Base-by-base conservation (phyloP, 1,284 basidiomycete species). In the Boletus semigastroideus region DNA sequence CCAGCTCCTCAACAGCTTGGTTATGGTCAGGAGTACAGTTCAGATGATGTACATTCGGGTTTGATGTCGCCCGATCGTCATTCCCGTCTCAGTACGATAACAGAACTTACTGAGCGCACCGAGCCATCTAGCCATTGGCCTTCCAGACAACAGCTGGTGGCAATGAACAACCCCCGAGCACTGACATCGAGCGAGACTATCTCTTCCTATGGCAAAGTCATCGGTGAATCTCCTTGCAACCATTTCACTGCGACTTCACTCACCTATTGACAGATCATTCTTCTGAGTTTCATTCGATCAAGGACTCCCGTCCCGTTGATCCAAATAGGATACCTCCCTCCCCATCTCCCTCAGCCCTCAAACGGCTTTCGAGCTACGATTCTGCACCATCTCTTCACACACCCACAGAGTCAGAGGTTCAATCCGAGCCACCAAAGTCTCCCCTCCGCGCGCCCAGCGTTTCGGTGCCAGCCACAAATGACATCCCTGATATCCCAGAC, bases 301-400 rank as follows among this genome's bases (percentile, higher is more conserved):
- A 46, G 39, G 51, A 49, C 13, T 52, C 52, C 31, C 42, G 58
- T 52, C 31, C 67, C 59, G 17, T 72, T 38, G 79, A 86, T 66
- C 85, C 86, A 27, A 84, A 86, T 59, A 67, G 71, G 10, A 85
- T 86, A 52, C 79, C 80, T 27, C 77, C 80, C 13, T 86, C 84
- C 22, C 82, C 83, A 49, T 83, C 80, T 50, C 76, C 68, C n/a
- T 92, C 82, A 31, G 92, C 92, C 2, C 71, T 92, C 17, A 82
- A 86, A 46, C 75, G 81, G 19, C 74, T 93, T 22, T 86, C 88
- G 2, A 74, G 70, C 20, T 77, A 78, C 48, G 68, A 85, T 57
- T 75, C 77, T 42, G 75, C 80, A 10, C 80, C 82, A 7, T 80
- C 82, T 6, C 69, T 77, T 49, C 70, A 72, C 50, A 73, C 78